phyloP scores from a whole-genome alignment of 163 green algal genomes.

The Volvox carteri region DNA sequence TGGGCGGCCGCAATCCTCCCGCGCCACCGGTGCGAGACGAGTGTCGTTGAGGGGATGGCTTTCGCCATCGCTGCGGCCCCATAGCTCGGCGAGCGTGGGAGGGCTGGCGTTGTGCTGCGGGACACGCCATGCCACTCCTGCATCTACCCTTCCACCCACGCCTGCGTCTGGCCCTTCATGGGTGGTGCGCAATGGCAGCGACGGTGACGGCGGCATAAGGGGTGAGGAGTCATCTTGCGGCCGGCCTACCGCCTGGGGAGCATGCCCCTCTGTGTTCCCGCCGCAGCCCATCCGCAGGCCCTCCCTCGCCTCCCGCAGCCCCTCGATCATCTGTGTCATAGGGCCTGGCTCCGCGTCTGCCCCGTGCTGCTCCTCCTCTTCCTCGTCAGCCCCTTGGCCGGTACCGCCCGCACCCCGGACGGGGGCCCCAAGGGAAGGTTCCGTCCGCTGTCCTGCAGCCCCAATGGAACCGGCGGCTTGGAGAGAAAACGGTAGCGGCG shows the following conservation, averaged over 20 bases:
- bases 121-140: not conserved
- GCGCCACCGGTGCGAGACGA: not conserved
- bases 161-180: no score
- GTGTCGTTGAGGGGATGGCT: no score
- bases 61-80: not conserved
- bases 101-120: not conserved
- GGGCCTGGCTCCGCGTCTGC: not conserved
- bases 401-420: not conserved
- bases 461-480: no score
- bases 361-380: not conserved
- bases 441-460: not conserved
- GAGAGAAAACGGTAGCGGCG: no score
- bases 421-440: not conserved
- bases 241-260: not conserved
- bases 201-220: not conserved
- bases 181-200: not conserved
- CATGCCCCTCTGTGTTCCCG: not conserved
- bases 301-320: constrained; percentile 3
- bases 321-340: constrained; percentile 43
- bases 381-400: not conserved
- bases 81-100: constrained; percentile 18
- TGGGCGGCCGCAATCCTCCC: not conserved
- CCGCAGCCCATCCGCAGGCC: constrained; percentile 34
- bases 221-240: not conserved
- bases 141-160: not conserved